Percentiles rank a stretch among this genome's conserved stretches.
Conservation (phyloP, 352 stramenopile species). For the Globisporangium uncinulatum region DNA sequence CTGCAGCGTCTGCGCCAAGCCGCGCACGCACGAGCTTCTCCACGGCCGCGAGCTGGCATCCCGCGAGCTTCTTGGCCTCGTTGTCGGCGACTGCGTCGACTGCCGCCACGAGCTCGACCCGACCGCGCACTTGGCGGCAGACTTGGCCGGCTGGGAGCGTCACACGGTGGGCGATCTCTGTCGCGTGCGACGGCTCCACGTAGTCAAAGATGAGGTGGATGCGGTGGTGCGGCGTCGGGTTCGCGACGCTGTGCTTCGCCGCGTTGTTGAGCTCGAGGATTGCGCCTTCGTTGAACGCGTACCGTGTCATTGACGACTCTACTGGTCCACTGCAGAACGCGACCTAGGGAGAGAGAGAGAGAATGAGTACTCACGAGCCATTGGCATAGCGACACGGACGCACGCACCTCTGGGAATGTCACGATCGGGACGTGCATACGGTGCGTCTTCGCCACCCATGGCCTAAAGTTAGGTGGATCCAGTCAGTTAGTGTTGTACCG, state of each 20-base stretch:
- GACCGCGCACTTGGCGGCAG: constrained; percentile 47
- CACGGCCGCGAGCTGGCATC: constrained; percentile 22
- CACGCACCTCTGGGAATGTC: constrained; percentile 45
- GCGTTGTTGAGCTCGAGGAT: constrained; percentile 98
- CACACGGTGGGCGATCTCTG: constrained; percentile 14
- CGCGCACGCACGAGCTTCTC: constrained; percentile 20
- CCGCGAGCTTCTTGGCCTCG: constrained; percentile 18
- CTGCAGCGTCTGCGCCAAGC: constrained; percentile 15
- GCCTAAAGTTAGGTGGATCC: constrained; percentile 2
- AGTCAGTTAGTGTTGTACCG: not conserved
- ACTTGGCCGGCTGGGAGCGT: constrained; percentile 31
- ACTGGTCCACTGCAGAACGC: constrained; percentile 65
- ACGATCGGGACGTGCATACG: constrained; percentile 93
- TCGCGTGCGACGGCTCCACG: constrained; percentile 51
- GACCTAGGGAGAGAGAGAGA: constrained; percentile 10
- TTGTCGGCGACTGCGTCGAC: constrained; percentile 21
- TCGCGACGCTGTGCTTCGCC: constrained; percentile 91
- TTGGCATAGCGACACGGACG: not conserved
- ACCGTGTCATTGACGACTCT: constrained; percentile 47
- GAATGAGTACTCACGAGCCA: not conserved
- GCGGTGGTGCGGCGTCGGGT: constrained; percentile 71
- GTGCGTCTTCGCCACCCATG: constrained; percentile 92
- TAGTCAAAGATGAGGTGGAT: constrained; percentile 98
- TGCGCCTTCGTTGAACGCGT: constrained; percentile 85
- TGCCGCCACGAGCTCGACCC: constrained; percentile 35